These are phyloP conservation scores for Boletus reticulatus DNA, from an alignment of 768 basidiomycete genomes.

Conservation along the genomic window DNA sequence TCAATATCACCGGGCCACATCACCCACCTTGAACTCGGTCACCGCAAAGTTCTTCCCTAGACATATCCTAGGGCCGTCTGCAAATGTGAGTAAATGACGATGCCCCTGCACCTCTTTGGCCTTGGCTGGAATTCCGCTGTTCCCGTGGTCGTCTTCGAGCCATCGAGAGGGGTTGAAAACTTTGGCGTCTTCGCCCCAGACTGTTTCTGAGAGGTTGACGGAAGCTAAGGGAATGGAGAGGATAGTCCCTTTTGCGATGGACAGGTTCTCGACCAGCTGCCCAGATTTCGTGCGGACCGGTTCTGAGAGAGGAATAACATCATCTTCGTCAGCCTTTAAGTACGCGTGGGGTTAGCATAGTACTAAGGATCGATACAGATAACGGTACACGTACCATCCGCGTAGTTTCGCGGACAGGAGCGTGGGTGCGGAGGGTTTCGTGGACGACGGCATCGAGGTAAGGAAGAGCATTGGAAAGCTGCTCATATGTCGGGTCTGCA, in stretches of 20 bases:
- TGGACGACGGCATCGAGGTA: slow-evolving; percentile 54
- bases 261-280: slow-evolving; percentile 34
- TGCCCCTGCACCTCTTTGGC: slow-evolving; percentile 47
- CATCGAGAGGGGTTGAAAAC: slow-evolving; percentile 65
- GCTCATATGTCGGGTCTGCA: slow-evolving; percentile 52
- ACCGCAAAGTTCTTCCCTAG: slow-evolving; percentile 51
- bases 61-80: slow-evolving; percentile 50
- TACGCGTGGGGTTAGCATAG: neutral
- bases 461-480: slow-evolving; percentile 47
- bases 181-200: slow-evolving; percentile 63
- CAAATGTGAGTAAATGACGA: slow-evolving; percentile 49
- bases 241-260: slow-evolving; percentile 45
- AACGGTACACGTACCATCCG: slow-evolving; percentile 6
- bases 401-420: slow-evolving; percentile 31
- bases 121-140: slow-evolving; percentile 20
- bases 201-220: slow-evolving; percentile 46
- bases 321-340: slow-evolving; percentile 47
- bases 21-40: slow-evolving; percentile 32
- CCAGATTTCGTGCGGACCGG: slow-evolving; percentile 49
- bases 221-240: slow-evolving; percentile 30
- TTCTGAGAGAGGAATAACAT: slow-evolving; percentile 53
- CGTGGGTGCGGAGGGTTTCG: slow-evolving; percentile 45
- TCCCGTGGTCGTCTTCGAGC: slow-evolving; percentile 35
- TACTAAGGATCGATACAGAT: neutral
- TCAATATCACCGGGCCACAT: neutral